Conservation (phyloP, 2,329 filamentous ascomycete species). For the Penicillium sp. region DNA sequence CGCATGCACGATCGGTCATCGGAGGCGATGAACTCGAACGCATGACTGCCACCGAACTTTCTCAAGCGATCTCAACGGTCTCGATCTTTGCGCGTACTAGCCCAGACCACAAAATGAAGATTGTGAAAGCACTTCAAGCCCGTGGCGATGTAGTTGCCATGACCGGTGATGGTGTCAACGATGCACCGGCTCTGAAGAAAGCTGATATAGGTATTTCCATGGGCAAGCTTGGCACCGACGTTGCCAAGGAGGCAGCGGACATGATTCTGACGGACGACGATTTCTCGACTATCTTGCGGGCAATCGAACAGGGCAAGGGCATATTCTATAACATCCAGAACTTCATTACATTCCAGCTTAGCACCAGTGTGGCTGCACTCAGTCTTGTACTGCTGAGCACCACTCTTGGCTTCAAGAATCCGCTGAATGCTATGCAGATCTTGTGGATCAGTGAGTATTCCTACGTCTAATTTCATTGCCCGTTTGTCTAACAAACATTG, state of each 20-base stretch:
- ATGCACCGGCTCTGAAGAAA: constrained; percentile 90
- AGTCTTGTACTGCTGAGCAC: constrained; percentile 88
- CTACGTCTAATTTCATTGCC: neutral
- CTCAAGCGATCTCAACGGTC: constrained; percentile 74
- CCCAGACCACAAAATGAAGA: constrained; percentile 96
- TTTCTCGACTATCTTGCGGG: constrained; percentile 80
- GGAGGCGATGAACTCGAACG: constrained; percentile 84
- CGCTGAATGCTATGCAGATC: constrained; percentile 98
- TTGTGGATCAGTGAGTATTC: constrained; percentile 85
- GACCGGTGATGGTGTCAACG: constrained; percentile 97
- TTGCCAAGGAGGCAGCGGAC: constrained; percentile 87
- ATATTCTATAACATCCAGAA: constrained; percentile 99
- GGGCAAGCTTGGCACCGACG: constrained; percentile 88
- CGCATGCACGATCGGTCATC: constrained; percentile 57
- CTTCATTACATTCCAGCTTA: constrained; percentile 95
- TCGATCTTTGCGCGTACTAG: constrained; percentile 94
- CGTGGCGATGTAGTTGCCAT: constrained; percentile 96
- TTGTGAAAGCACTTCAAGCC: constrained; percentile 79
- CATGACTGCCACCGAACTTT: constrained; percentile 78
- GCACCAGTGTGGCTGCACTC: constrained; percentile 87
- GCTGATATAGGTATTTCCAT: constrained; percentile 97
- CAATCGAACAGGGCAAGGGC: constrained; percentile 96
- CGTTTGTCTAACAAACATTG: constrained; percentile 20
- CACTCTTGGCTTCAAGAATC: constrained; percentile 84
- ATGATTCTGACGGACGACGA: constrained; percentile 85